phyloP scores from a whole-genome alignment of 495 filamentous ascomycete genomes.

The Hypoxylon trugodes region DNA sequence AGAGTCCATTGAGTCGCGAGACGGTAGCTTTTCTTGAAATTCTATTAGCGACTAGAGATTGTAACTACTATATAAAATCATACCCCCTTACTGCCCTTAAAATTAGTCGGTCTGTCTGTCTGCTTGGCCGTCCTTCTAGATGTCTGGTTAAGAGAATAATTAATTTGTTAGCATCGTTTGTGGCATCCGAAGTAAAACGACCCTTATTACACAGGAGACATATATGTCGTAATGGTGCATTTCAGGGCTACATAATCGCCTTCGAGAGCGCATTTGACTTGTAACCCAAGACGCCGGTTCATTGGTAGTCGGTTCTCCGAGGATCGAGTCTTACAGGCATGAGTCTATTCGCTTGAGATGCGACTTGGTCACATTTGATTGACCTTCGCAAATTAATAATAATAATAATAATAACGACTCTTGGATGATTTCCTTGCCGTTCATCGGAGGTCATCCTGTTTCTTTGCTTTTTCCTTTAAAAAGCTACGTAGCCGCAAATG shows the following conservation, averaged over 20 bases:
- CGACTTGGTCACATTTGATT: constrained; percentile 25
- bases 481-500: constrained; percentile 36
- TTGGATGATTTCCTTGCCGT: constrained; percentile 17
- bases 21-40: constrained; percentile 11
- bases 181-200: constrained; percentile 5
- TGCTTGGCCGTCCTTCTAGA: too few relatives aligned
- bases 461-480: too few relatives aligned
- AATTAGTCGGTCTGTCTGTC: neutral
- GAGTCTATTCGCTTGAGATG: constrained; percentile 26
- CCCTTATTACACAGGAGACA: constrained; percentile 1
- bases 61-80: neutral
- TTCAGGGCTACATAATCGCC: neutral
- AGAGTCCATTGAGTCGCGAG: constrained; percentile 2
- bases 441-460: constrained; percentile 29
- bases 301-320: constrained; percentile 29
- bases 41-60: too few relatives aligned
- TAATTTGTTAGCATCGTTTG: constrained; percentile 1
- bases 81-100: neutral
- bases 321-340: constrained; percentile 15
- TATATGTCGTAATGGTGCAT: constrained; percentile 31
- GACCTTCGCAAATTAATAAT: constrained; percentile 8
- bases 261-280: constrained; percentile 13
- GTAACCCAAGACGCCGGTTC: constrained; percentile 35
- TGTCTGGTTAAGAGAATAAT: neutral
- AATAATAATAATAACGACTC: constrained; percentile 18